Evolutionary conservation across 257 asterid genomes (phyloP).

Genomic region (Knoxia roxburghii): DNA sequence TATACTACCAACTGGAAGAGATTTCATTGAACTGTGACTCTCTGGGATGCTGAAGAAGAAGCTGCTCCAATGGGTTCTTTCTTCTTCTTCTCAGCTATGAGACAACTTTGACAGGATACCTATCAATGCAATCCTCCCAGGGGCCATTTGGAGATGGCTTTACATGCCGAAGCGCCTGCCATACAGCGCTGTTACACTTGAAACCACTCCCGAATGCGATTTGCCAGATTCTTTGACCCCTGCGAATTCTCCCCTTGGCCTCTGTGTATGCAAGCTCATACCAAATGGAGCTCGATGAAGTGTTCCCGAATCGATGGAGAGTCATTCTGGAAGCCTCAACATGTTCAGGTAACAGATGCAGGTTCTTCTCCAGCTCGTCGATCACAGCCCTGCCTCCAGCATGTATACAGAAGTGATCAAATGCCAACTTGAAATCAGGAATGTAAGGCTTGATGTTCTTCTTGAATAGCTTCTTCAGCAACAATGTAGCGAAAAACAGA

Average conservation of each 20-base stretch:
- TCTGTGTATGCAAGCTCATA: conserved; percentile 69
- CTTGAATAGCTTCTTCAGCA: conserved; percentile 50
- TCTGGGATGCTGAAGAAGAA: neutral
- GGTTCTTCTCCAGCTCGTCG: conserved; percentile 75
- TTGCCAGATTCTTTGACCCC: conserved; percentile 71
- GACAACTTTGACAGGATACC: conserved; percentile 51
- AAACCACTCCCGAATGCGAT: conserved; percentile 80
- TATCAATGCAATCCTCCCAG: conserved; percentile 70
- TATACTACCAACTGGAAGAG: neutral
- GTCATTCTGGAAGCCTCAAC: conserved; percentile 83
- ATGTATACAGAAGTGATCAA: conserved; percentile 81
- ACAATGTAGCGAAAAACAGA: conserved; percentile 48
- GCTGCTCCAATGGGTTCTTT: too few relatives aligned
- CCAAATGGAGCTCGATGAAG: conserved; percentile 85
- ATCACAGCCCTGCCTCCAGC: conserved; percentile 88
- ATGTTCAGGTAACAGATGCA: conserved; percentile 52
- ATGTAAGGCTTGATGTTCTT: conserved; percentile 66
- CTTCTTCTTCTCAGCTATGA: conserved; percentile 24
- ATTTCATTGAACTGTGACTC: too few relatives aligned
- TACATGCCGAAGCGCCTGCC: conserved; percentile 60
- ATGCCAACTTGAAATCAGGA: conserved; percentile 71
- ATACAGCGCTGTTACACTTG: conserved; percentile 77
- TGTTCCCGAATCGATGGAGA: conserved; percentile 78
- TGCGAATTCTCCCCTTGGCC: conserved; percentile 64
- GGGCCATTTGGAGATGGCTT: conserved; percentile 47